Conservation (phyloP, 2,329 filamentous ascomycete species). For the Myriangium duriaei region DNA sequence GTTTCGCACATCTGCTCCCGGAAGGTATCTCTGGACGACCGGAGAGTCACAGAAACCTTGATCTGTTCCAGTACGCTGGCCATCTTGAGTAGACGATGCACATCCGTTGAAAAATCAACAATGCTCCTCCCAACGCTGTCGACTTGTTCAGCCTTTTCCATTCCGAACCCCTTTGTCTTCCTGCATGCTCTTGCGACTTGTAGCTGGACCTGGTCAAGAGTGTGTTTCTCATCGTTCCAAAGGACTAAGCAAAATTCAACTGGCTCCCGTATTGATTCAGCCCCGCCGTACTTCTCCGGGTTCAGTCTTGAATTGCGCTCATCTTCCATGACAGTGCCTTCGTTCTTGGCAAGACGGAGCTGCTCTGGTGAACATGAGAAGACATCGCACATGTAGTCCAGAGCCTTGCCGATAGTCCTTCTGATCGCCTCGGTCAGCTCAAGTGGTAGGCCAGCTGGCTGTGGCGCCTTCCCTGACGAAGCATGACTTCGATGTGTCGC, state of each 20-base stretch:
- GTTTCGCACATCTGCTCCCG: slow-evolving; percentile 98
- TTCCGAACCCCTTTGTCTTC: slow-evolving; percentile 55
- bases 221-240: slow-evolving; percentile 99
- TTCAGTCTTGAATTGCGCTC: slow-evolving; percentile 67
- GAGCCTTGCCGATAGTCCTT: slow-evolving; percentile 70
- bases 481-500: slow-evolving; percentile 28
- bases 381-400: slow-evolving; percentile 96
- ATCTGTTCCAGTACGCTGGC: slow-evolving; percentile 87
- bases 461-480: slow-evolving; percentile 42
- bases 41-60: slow-evolving; percentile 87
- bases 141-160: slow-evolving; percentile 70
- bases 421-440: slow-evolving; percentile 67
- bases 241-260: slow-evolving; percentile 73
- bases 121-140: slow-evolving; percentile 81
- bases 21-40: slow-evolving; percentile 88
- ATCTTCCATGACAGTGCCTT: slow-evolving; percentile 67
- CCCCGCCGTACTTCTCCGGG: slow-evolving; percentile 54
- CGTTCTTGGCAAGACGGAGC: slow-evolving; percentile 71
- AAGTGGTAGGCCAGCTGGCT: slow-evolving; percentile 44
- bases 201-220: slow-evolving; percentile 75
- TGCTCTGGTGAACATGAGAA: slow-evolving; percentile 97
- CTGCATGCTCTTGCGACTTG: slow-evolving; percentile 84
- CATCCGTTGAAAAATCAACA: slow-evolving; percentile 60
- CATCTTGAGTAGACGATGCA: slow-evolving; percentile 61
- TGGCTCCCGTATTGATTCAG: slow-evolving; percentile 46